Evolutionary conservation across 176 grass and related monocot species (phyloP).

Genomic region (Avena eriantha): DNA sequence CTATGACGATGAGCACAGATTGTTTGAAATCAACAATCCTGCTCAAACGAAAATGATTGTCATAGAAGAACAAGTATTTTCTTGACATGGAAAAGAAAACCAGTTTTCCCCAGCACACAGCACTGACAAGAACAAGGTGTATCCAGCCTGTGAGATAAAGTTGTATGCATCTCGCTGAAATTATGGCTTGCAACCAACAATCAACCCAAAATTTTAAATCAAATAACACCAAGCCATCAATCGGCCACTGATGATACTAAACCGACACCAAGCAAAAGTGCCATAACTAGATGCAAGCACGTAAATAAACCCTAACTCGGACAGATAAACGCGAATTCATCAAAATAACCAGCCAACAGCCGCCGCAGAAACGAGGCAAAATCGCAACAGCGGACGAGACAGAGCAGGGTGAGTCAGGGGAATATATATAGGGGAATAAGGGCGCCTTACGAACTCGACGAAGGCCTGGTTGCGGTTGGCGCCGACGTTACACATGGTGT

Average conservation of each 20-base stretch:
- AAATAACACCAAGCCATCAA: background rate
- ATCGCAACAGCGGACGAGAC: background rate
- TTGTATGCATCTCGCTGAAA: background rate
- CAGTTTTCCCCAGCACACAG: background rate
- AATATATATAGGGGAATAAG: background rate
- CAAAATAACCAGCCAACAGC: background rate
- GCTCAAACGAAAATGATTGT: background rate
- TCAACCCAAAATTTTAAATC: constrained; percentile 6
- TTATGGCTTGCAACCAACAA: background rate
- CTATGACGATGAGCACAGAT: background rate
- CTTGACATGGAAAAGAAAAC: background rate
- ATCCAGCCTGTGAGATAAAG: background rate
- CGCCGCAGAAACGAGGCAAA: background rate
- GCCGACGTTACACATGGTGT: constrained; percentile 98
- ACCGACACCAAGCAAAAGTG: background rate
- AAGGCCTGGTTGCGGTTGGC: constrained; percentile 97
- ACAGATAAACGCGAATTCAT: background rate
- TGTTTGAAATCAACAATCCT: constrained; percentile 5
- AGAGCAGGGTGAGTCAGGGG: background rate
- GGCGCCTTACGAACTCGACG: constrained; percentile 84
- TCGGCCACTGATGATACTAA: background rate
- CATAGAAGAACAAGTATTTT: constrained; percentile 7
- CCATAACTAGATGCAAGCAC: constrained; percentile 9
- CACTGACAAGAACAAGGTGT: background rate
- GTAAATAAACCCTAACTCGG: constrained; percentile 8